Base-by-base conservation (phyloP, 2,329 filamentous ascomycete species). In the Colletotrichum siamense region DNA sequence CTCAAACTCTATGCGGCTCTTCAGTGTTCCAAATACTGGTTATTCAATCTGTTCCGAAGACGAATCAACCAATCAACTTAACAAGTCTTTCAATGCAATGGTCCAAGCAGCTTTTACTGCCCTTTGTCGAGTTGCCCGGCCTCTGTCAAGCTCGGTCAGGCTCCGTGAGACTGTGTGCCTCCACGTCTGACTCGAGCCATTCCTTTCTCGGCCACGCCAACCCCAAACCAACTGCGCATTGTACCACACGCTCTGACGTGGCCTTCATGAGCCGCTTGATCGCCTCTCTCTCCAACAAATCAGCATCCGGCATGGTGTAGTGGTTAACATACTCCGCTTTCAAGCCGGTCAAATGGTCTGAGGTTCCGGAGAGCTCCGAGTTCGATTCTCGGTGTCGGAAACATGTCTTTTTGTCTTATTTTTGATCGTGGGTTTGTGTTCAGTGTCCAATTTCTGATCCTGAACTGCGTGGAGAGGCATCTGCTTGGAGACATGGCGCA, bases 271-370 rank as follows among this genome's bases (percentile, higher is more conserved):
- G 13, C 9, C 28, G 6, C 18, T 34, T 28, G n/a, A 32, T 32
- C 6, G 16, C 13, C 8, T 8, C 3, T 5, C 15, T 3, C 1
- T 6, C 2, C 28, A 66, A 49, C 28, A 52, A 55, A 69, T 15
- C 66, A 70, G 24, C 28, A 65, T 73, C 71, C 71, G 55, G 10
- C 55, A 69, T 73, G 36, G 71, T 68, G 71, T 73, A 73, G 39
- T 24, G 71, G 71, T 73, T 69, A 73, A 59, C 71, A 68, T 73
- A 73, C 71, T 73, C 71, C 71, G 71, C 71, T 73, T 73, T 73
- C 71, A 72, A 10, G 59, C 30, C n/a, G 13, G 13, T 49, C 44
- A 36, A 36, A 24, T 8, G 49, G n/a, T 26, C 26, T 32, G 30
- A 59, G 26, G 62, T 22, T 12, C 71, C 71, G 71, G 71, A 73